Percentiles rank a stretch among this genome's conserved stretches.
Evolutionary conservation across 352 stramenopile species (phyloP).

Genomic region (Phytophthora capsici): DNA sequence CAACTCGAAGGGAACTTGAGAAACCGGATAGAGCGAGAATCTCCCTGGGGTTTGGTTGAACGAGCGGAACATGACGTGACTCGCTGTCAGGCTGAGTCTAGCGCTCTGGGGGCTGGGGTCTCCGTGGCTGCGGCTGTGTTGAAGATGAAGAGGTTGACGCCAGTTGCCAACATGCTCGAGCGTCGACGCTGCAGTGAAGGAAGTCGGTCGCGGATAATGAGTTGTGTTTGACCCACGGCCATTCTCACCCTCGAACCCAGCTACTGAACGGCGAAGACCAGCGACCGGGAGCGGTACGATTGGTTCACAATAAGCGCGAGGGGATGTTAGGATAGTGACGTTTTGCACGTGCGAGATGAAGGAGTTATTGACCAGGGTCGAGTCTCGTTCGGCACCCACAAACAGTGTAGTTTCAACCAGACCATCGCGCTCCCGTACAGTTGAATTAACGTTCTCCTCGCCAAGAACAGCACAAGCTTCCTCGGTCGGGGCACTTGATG

Average conservation of each 20-base stretch:
- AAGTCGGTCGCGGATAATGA: slow-evolving; percentile 27
- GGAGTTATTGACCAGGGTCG: slow-evolving; percentile 49
- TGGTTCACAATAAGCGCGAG: slow-evolving; percentile 57
- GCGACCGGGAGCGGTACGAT: slow-evolving; percentile 1
- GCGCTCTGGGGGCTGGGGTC: slow-evolving; percentile 11
- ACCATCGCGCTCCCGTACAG: slow-evolving; percentile 13
- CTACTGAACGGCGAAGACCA: slow-evolving; percentile 17
- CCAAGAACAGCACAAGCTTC: slow-evolving; percentile 4
- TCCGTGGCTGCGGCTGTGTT: slow-evolving; percentile 33
- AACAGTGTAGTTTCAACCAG: slow-evolving; percentile 48
- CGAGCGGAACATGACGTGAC: slow-evolving; percentile 27
- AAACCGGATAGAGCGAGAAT: slow-evolving; percentile 73
- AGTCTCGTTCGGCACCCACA: slow-evolving; percentile 63
- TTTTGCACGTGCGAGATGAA: slow-evolving; percentile 58
- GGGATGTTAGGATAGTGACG: slow-evolving; percentile 48
- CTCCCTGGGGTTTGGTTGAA: slow-evolving; percentile 37
- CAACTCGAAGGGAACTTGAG: slow-evolving; percentile 77
- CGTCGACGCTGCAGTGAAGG: slow-evolving; percentile 19
- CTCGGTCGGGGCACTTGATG: slow-evolving; percentile 25
- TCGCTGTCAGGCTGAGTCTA: slow-evolving; percentile 18
- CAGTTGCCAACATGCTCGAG: slow-evolving; percentile 18
- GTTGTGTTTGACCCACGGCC: background rate
- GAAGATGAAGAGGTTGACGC: slow-evolving; percentile 22
- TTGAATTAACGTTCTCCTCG: slow-evolving; percentile 36
- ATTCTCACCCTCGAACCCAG: slow-evolving; percentile 8